Percentiles rank a stretch among this genome's conserved stretches.
phyloP scores from a whole-genome alignment of 1,284 basidiomycete species.

The Leucocoprinus gongylophorus region DNA sequence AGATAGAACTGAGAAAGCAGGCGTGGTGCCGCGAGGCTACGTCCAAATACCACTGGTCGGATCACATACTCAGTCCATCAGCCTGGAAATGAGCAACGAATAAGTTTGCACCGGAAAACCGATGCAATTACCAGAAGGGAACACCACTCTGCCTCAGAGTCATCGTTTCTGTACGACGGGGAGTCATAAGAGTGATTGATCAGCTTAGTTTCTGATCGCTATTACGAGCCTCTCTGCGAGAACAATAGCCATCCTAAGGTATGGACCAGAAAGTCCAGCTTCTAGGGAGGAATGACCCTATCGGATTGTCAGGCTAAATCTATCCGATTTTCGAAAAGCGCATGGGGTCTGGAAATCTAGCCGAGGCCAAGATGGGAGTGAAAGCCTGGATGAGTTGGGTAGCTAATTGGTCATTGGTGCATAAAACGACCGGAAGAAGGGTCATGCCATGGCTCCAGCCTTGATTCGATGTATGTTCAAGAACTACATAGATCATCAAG shows the following conservation, averaged over 20 bases:
- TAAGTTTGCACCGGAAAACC: background rate
- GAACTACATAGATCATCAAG: background rate
- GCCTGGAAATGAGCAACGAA: background rate
- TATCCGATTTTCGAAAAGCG: background rate
- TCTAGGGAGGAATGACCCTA: conserved; percentile 7
- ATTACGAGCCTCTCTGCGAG: conserved; percentile 1
- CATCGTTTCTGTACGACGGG: background rate
- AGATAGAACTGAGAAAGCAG: conserved; percentile 4
- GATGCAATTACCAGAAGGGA: conserved; percentile 4
- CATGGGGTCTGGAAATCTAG: background rate
- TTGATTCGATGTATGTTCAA: background rate
- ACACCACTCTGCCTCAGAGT: background rate
- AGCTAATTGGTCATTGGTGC: background rate
- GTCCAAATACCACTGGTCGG: conserved; percentile 1
- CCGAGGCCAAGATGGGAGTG: background rate
- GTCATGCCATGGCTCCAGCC: background rate
- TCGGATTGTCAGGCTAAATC: conserved; percentile 4
- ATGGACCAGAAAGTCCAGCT: background rate
- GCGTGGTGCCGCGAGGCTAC: background rate
- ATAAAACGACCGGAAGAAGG: background rate
- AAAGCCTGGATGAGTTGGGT: background rate
- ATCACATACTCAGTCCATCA: conserved; percentile 3
- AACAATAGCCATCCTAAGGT: conserved; percentile 8
- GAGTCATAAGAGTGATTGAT: background rate
- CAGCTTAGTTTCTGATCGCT: conserved; percentile 1